Conservation (phyloP, 2,329 filamentous ascomycete genomes). For the Beauveria varroae region DNA sequence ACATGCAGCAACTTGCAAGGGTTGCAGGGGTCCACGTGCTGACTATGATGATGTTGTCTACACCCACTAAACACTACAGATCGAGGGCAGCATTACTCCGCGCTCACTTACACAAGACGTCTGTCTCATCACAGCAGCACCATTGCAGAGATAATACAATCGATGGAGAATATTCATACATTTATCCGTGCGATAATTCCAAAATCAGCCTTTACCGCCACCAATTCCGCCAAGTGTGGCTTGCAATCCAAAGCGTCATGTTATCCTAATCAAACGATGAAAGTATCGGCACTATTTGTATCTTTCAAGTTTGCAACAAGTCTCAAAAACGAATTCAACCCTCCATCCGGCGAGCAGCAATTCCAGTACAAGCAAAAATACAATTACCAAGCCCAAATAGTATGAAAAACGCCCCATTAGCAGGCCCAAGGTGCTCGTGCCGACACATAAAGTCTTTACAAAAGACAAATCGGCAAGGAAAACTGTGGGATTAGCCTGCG, state of each 20-base stretch:
- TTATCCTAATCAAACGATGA: neutral
- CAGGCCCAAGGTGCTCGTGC: neutral
- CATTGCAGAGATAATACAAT: neutral
- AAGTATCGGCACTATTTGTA: neutral
- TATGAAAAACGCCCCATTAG: neutral
- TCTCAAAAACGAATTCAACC: neutral
- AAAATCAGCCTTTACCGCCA: neutral
- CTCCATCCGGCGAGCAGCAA: neutral
- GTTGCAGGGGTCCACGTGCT: neutral
- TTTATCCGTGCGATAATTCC: neutral
- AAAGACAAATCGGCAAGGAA: neutral
- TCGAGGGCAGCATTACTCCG: neutral
- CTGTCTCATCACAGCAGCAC: neutral
- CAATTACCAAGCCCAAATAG: neutral
- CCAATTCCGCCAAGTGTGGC: neutral
- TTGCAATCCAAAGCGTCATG: neutral
- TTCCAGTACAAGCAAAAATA: neutral
- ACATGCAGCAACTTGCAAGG: neutral
- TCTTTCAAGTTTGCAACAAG: neutral
- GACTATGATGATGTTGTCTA: too few relatives aligned
- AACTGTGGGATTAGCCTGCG: neutral
- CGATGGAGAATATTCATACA: neutral
- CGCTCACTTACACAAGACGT: too few relatives aligned
- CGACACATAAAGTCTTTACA: neutral
- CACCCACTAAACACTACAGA: too few relatives aligned